Conservation (phyloP, 2,329 filamentous ascomycete genomes). For the Diaporthe humulicola region DNA sequence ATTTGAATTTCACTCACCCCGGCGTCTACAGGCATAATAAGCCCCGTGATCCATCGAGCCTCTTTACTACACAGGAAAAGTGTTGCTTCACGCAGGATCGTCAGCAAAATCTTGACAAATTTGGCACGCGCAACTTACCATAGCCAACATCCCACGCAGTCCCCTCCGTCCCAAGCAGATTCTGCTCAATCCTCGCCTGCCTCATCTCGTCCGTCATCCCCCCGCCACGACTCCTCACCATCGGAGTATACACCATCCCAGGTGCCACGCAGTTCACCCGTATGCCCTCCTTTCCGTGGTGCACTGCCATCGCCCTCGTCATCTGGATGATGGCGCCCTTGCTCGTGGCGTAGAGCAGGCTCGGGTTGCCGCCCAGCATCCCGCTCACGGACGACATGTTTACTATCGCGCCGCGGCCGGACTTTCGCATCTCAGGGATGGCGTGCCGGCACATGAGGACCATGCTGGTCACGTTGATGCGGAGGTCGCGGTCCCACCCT, state of each 20-base stretch:
- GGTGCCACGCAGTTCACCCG: slow-evolving; percentile 57
- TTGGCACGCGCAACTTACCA: slow-evolving; percentile 37
- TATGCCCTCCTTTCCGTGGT: slow-evolving; percentile 59
- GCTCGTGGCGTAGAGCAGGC: slow-evolving; percentile 57
- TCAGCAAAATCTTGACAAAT: not conserved
- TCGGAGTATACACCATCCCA: slow-evolving; percentile 48
- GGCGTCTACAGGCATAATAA: slow-evolving; percentile 47
- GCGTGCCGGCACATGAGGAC: slow-evolving; percentile 49
- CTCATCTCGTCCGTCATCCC: slow-evolving; percentile 48
- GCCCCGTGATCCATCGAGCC: slow-evolving; percentile 47
- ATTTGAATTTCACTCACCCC: slow-evolving; percentile 41
- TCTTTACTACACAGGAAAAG: slow-evolving; percentile 47
- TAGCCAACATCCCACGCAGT: slow-evolving; percentile 48
- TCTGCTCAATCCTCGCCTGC: slow-evolving; percentile 45
- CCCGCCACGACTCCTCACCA: slow-evolving; percentile 41
- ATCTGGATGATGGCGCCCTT: slow-evolving; percentile 55
- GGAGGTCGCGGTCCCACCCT: slow-evolving; percentile 49
- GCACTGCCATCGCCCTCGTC: slow-evolving; percentile 54
- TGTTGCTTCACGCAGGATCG: slow-evolving; percentile 38
- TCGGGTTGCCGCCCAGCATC: slow-evolving; percentile 56
- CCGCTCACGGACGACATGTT: slow-evolving; percentile 53
- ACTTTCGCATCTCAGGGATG: slow-evolving; percentile 51
- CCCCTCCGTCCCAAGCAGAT: slow-evolving; percentile 45
- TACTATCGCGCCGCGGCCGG: slow-evolving; percentile 51
- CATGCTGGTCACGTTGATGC: slow-evolving; percentile 53